phyloP scores from a whole-genome alignment of 306 rosid species.

The Castanopsis chinensis region DNA sequence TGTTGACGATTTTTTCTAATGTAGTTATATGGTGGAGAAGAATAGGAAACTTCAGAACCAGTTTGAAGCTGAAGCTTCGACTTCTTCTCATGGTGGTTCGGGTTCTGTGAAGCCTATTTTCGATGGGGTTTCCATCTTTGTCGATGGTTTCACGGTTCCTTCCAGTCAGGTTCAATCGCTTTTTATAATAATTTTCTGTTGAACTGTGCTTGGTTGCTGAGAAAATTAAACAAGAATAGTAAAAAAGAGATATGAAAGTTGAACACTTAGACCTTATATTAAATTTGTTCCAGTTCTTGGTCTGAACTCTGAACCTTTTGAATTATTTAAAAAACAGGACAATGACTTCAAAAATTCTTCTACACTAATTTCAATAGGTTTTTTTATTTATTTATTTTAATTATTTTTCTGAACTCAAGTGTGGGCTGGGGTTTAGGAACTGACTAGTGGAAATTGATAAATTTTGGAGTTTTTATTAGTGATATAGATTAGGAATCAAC shows the following conservation, averaged over 20 bases:
- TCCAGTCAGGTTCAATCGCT: slow-evolving; percentile 62
- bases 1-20: not conserved
- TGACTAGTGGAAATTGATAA: not conserved
- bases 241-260: not conserved
- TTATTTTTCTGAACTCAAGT: not conserved
- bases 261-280: not conserved
- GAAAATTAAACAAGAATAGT: not conserved
- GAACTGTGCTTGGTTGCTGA: slow-evolving; percentile 4
- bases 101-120: slow-evolving; percentile 51
- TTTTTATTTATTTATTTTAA: no score
- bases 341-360: no score
- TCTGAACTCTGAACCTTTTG: not conserved
- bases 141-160: slow-evolving; percentile 91
- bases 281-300: not conserved
- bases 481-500: not conserved
- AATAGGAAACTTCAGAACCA: slow-evolving; percentile 72
- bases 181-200: not conserved
- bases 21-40: slow-evolving; percentile 80
- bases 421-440: not conserved
- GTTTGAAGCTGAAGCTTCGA: slow-evolving; percentile 66
- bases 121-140: slow-evolving; percentile 77
- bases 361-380: not conserved
- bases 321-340: no score
- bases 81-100: slow-evolving; percentile 28
- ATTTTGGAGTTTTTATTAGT: not conserved